phyloP scores from a whole-genome alignment of 148 eudicot species.

The Heliosperma pusillum region DNA sequence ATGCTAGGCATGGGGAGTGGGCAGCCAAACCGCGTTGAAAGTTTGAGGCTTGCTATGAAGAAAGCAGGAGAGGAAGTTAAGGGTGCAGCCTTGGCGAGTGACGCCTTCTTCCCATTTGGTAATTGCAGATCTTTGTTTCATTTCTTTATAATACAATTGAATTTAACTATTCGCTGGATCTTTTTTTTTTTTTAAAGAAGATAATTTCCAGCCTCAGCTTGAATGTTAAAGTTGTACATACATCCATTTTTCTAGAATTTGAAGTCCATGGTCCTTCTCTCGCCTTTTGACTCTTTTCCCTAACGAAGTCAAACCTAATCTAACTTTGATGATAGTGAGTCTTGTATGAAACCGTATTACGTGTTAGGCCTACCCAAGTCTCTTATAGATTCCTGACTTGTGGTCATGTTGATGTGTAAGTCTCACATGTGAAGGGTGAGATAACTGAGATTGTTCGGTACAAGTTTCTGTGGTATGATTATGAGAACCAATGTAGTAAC shows the following conservation, averaged over 20 bases:
- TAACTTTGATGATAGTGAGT: background rate
- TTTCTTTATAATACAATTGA: background rate
- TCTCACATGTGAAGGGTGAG: background rate
- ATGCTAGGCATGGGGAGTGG: conserved; percentile 99
- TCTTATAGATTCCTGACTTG: background rate
- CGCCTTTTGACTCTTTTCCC: no score
- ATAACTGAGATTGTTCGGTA: background rate
- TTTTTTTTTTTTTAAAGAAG: no score
- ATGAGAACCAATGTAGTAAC: background rate
- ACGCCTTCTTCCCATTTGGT: conserved; percentile 99
- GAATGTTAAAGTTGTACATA: no score
- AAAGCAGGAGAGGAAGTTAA: conserved; percentile 90
- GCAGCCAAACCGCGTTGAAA: conserved; percentile 91
- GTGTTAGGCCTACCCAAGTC: background rate
- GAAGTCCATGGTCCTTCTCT: no score
- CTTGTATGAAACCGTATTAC: background rate
- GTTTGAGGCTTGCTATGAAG: conserved; percentile 83
- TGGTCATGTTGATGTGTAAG: no score
- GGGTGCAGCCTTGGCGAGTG: conserved; percentile 97
- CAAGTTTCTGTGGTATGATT: background rate
- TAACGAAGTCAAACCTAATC: no score
- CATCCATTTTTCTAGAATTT: no score
- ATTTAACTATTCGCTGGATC: background rate
- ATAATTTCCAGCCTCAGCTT: no score
- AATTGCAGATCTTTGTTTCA: conserved; percentile 19